A percentile compares a stretch with the other conserved stretches of the same genome.
Conservation (phyloP, 192 early-diverging fungal genomes). For the Backusella morwellensis region DNA sequence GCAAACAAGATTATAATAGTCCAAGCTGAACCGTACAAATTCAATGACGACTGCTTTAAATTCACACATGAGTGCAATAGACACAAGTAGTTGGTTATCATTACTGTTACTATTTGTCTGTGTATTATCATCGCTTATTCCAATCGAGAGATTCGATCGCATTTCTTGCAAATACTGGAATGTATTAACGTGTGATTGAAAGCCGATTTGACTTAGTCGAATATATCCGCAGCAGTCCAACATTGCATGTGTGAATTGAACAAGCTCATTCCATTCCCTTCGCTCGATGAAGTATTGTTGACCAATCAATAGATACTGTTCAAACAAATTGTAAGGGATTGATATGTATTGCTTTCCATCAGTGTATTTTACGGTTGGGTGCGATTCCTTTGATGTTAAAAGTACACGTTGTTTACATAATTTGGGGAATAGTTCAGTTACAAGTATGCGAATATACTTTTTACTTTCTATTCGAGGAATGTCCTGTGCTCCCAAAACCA, state of each 20-base stretch:
- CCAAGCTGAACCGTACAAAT: constrained; percentile 17
- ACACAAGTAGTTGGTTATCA: constrained; percentile 4
- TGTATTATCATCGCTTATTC: neutral
- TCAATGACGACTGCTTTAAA: constrained; percentile 20
- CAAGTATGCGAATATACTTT: constrained; percentile 21
- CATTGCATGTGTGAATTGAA: constrained; percentile 24
- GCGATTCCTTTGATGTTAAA: constrained; percentile 4
- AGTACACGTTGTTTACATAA: constrained; percentile 25
- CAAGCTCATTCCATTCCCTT: constrained; percentile 17
- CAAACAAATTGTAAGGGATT: constrained; percentile 26
- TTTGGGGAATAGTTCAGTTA: constrained; percentile 29
- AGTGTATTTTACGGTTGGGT: constrained; percentile 21
- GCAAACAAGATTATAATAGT: constrained; percentile 28
- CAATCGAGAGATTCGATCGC: neutral
- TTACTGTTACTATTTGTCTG: neutral
- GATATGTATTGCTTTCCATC: constrained; percentile 29
- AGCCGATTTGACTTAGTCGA: constrained; percentile 9
- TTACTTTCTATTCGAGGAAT: neutral
- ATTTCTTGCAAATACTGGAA: constrained; percentile 23
- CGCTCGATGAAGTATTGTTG: constrained; percentile 30
- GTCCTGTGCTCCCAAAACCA: constrained; percentile 16
- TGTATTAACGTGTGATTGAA: constrained; percentile 10
- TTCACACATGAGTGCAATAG: constrained; percentile 25
- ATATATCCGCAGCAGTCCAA: constrained; percentile 22
- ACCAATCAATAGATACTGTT: constrained; percentile 21